Conservation (phyloP, 2,329 filamentous ascomycete species). For the Microsporum canis region DNA sequence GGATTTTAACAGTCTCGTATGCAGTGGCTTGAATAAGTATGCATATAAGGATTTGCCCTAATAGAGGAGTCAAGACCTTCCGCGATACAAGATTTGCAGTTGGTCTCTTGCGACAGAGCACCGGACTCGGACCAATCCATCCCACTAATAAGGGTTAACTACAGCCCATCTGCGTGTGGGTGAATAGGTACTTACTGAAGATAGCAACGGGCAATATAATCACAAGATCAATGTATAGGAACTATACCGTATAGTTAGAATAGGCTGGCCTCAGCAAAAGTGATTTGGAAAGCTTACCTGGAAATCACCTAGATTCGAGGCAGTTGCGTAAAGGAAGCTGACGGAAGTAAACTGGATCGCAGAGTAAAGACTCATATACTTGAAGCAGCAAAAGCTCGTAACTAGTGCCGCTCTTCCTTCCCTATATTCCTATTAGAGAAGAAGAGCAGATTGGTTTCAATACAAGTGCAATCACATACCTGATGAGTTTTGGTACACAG, state of each 20-base stretch:
- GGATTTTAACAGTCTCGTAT: slow-evolving; percentile 62
- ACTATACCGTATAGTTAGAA: slow-evolving; percentile 36
- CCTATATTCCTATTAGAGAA: slow-evolving; percentile 33
- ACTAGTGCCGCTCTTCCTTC: slow-evolving; percentile 90
- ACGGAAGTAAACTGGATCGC: slow-evolving; percentile 98
- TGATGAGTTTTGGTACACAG: slow-evolving; percentile 85
- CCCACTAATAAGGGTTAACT: slow-evolving; percentile 50
- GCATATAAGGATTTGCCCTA: slow-evolving; percentile 78
- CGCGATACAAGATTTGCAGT: slow-evolving; percentile 85
- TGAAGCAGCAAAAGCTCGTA: slow-evolving; percentile 99
- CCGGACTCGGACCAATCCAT: slow-evolving; percentile 76
- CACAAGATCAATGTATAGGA: slow-evolving; percentile 85
- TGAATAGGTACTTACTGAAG: slow-evolving; percentile 52
- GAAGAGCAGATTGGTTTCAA: slow-evolving; percentile 12
- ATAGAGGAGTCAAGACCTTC: slow-evolving; percentile 78
- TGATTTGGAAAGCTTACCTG: slow-evolving; percentile 44
- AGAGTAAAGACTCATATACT: slow-evolving; percentile 98
- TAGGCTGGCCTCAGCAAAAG: background rate
- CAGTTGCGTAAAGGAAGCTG: slow-evolving; percentile 88
- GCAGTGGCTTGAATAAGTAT: slow-evolving; percentile 63
- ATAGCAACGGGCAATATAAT: slow-evolving; percentile 93
- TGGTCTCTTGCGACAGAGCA: slow-evolving; percentile 70
- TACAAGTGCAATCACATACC: slow-evolving; percentile 35
- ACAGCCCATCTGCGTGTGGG: background rate
- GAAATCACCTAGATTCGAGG: slow-evolving; percentile 91